Conservation (phyloP, 2,329 filamentous ascomycete genomes). For the Aureobasidium mangrovei region DNA sequence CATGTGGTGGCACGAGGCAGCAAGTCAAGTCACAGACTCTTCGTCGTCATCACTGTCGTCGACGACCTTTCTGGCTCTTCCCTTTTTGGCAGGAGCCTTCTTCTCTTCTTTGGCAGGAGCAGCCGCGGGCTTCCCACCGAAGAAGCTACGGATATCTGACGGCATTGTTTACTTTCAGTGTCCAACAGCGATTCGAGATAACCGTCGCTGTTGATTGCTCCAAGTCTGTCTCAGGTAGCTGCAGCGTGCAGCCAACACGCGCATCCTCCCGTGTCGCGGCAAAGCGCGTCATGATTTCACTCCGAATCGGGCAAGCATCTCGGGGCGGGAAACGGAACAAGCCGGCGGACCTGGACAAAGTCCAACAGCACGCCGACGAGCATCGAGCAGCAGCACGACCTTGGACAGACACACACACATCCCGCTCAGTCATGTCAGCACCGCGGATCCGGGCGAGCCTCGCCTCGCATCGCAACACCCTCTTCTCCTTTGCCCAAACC, state of each 20-base stretch:
- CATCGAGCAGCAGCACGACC: not conserved
- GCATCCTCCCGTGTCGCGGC: not conserved
- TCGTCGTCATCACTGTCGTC: conserved; percentile 74
- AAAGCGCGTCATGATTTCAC: conserved; percentile 10
- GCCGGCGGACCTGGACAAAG: conserved; percentile 1
- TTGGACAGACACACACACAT: conserved; percentile 5
- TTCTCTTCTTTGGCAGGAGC: conserved; percentile 37
- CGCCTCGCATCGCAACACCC: conserved; percentile 19
- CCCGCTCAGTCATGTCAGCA: conserved; percentile 30
- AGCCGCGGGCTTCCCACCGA: conserved; percentile 63
- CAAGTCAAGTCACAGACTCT: conserved; percentile 16
- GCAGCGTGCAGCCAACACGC: not conserved
- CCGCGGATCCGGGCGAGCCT: conserved; percentile 30
- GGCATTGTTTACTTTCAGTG: conserved; percentile 49
- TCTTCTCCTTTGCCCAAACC: conserved; percentile 1
- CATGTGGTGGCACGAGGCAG: conserved; percentile 1
- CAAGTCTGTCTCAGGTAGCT: not conserved
- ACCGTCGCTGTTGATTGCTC: no score
- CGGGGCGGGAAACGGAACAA: conserved; percentile 1
- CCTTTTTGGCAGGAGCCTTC: conserved; percentile 35
- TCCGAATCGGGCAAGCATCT: conserved; percentile 1
- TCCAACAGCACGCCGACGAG: not conserved
- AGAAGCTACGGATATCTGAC: conserved; percentile 81
- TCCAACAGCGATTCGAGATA: not conserved
- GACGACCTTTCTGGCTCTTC: conserved; percentile 56